Conservation (phyloP, 1,139 yeast species). For the Pichia sp. region DNA sequence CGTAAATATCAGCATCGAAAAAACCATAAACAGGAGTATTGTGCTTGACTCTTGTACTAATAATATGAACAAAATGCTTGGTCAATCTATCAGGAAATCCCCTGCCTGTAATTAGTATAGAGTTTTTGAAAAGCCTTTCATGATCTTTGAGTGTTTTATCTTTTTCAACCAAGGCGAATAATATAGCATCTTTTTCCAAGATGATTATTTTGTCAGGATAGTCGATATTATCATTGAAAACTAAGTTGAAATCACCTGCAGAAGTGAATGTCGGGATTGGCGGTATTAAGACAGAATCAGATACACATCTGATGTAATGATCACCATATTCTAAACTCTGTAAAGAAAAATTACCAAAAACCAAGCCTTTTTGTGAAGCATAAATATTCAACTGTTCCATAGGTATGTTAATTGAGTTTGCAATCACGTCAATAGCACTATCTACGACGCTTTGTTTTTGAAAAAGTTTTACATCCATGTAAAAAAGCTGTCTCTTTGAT, state of each 20-base stretch:
- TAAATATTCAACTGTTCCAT: constrained; percentile 30
- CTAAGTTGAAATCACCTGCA: constrained; percentile 13
- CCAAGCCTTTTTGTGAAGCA: constrained; percentile 58
- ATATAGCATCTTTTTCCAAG: constrained; percentile 52
- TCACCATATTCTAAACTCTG: neutral
- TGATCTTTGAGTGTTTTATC: neutral
- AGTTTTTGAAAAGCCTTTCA: neutral
- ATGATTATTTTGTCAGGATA: constrained; percentile 35
- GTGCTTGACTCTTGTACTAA: constrained; percentile 31
- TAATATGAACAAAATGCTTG: constrained; percentile 43
- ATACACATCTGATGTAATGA: neutral
- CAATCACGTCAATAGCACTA: constrained; percentile 29
- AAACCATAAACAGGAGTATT: constrained; percentile 37
- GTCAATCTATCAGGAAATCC: constrained; percentile 71
- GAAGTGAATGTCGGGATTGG: constrained; percentile 13
- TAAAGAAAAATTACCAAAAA: constrained; percentile 30
- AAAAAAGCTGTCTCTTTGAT: constrained; percentile 59
- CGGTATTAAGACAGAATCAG: constrained; percentile 24
- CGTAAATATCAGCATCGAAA: constrained; percentile 63
- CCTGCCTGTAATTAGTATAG: constrained; percentile 48
- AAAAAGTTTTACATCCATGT: constrained; percentile 54
- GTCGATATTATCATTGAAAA: constrained; percentile 12
- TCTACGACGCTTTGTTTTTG: constrained; percentile 39
- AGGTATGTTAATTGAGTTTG: constrained; percentile 23
- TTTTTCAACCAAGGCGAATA: constrained; percentile 16